phyloP scores from a whole-genome alignment of 1,284 basidiomycete genomes.

The Austroboletus novae-zelandiae region DNA sequence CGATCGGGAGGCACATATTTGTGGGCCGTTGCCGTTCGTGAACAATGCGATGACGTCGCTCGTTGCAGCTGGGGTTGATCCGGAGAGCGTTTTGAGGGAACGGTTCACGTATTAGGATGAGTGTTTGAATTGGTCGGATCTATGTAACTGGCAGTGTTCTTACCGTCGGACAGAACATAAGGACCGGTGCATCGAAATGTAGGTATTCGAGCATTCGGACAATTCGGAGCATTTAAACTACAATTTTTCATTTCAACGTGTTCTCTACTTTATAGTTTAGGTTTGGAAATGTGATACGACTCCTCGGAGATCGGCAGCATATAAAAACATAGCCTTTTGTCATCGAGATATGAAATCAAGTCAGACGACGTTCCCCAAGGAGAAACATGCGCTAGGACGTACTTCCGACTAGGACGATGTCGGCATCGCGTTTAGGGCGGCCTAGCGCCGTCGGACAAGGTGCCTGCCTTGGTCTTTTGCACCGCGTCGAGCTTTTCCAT shows the following conservation, averaged over 20 bases:
- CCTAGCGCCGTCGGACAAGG: constrained; percentile 25
- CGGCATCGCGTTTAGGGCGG: constrained; percentile 12
- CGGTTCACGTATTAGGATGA: constrained; percentile 24
- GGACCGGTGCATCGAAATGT: too few species aligned
- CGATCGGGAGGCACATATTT: constrained; percentile 17
- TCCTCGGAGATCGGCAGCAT: too few species aligned
- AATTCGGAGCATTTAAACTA: too few species aligned
- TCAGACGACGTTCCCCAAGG: neutral
- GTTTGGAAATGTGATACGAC: too few species aligned
- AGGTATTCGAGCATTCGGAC: neutral
- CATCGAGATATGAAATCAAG: neutral
- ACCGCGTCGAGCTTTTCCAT: constrained; percentile 31
- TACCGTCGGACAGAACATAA: too few species aligned
- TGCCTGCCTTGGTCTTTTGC: constrained; percentile 22
- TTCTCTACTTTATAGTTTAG: too few species aligned
- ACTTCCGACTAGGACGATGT: neutral
- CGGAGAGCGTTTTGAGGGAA: constrained; percentile 19
- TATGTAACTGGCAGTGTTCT: too few species aligned
- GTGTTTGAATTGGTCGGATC: neutral
- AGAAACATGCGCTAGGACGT: neutral
- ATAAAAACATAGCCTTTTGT: too few species aligned
- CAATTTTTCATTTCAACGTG: too few species aligned
- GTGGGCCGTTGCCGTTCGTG: constrained; percentile 22
- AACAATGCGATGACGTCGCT: constrained; percentile 18
- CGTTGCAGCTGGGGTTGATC: constrained; percentile 17